phyloP scores from a whole-genome alignment of 1,284 basidiomycete genomes.

The Acaromyces ingoldii region DNA sequence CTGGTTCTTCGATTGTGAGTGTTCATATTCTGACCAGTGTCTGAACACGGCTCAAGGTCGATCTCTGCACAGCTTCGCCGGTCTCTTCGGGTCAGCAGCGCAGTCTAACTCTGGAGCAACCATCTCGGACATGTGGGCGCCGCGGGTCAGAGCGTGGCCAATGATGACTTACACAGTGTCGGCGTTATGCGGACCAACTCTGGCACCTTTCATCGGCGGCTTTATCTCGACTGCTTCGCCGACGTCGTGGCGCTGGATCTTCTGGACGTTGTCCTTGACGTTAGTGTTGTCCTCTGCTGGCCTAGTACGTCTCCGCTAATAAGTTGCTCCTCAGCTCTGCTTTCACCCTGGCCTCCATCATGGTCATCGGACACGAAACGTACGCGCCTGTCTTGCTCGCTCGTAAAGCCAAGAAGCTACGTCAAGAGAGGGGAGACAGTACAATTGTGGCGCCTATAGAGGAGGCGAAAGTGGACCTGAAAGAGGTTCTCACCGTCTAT shows the following conservation, averaged over 20 bases:
- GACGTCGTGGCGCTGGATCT: slow-evolving; percentile 26
- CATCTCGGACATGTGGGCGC: slow-evolving; percentile 21
- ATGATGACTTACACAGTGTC: slow-evolving; percentile 28
- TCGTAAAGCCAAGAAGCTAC: slow-evolving; percentile 12
- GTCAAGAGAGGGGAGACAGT: slow-evolving; percentile 8
- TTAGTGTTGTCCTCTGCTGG: neutral
- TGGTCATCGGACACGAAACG: slow-evolving; percentile 8
- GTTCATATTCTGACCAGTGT: neutral
- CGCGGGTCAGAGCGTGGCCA: slow-evolving; percentile 18
- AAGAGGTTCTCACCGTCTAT: slow-evolving; percentile 21
- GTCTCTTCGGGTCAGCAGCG: slow-evolving; percentile 26
- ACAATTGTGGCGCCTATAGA: slow-evolving; percentile 16
- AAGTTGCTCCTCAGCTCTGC: neutral
- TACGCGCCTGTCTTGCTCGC: slow-evolving; percentile 25
- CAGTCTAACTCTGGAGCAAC: slow-evolving; percentile 21
- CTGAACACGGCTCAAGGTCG: neutral
- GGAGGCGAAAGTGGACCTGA: slow-evolving; percentile 18
- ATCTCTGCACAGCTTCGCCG: slow-evolving; percentile 19
- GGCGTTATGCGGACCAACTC: slow-evolving; percentile 23
- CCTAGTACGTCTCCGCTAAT: neutral
- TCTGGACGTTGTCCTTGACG: slow-evolving; percentile 5
- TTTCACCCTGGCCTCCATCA: neutral
- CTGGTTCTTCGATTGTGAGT: slow-evolving; percentile 22
- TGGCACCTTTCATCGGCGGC: slow-evolving; percentile 18
- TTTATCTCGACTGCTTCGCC: slow-evolving; percentile 11